Conservation (phyloP, 768 basidiomycete genomes). For the Artomyces pyxidatus region DNA sequence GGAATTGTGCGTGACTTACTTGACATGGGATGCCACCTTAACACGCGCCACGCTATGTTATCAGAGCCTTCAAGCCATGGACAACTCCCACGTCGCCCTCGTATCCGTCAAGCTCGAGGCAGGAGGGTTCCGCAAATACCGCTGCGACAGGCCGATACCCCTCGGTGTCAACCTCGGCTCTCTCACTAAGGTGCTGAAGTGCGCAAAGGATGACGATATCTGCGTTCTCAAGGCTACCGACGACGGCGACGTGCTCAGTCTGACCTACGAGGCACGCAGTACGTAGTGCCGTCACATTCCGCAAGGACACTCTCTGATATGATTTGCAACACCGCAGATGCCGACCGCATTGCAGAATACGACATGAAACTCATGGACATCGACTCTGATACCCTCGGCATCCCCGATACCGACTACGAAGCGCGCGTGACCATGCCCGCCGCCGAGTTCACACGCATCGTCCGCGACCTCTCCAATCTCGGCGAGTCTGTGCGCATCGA, state of each 20-base stretch:
- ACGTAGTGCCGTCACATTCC: conserved; percentile 21
- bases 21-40: background rate
- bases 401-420: conserved; percentile 97
- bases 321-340: conserved; percentile 43
- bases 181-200: conserved; percentile 92
- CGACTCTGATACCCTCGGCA: conserved; percentile 88
- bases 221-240: conserved; percentile 88
- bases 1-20: conserved; percentile 56
- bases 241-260: conserved; percentile 79
- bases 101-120: conserved; percentile 79
- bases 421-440: conserved; percentile 84
- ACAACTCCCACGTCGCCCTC: conserved; percentile 98
- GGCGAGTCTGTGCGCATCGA: conserved; percentile 96
- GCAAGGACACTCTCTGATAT: background rate
- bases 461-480: conserved; percentile 80
- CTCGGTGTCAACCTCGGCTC: conserved; percentile 82
- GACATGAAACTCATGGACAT: conserved; percentile 99
- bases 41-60: background rate
- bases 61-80: conserved; percentile 93
- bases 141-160: conserved; percentile 93
- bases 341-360: conserved; percentile 93
- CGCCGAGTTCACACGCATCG: conserved; percentile 84
- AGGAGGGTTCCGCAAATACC: conserved; percentile 76
- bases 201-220: conserved; percentile 92
- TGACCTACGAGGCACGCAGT: conserved; percentile 91